Conservation (phyloP, 768 basidiomycete species). For the Dioszegia crocea region DNA sequence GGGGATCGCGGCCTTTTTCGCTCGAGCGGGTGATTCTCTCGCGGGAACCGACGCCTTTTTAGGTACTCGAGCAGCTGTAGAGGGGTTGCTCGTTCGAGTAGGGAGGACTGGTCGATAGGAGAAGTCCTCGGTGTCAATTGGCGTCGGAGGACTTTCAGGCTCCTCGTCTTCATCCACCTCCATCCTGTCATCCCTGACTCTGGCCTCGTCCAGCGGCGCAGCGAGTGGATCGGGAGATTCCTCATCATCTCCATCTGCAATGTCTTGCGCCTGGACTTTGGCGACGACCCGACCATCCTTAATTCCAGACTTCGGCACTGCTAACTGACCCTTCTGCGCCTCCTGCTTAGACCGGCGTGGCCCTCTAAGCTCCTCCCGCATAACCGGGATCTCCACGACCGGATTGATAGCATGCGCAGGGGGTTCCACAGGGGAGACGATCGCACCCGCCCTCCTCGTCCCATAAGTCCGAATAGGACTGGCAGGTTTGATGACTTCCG, state of each 20-base stretch:
- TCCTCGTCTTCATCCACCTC: conserved; percentile 1
- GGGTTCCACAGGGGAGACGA: background rate
- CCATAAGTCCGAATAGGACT: background rate
- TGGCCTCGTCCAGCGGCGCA: background rate
- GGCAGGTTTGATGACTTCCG: background rate
- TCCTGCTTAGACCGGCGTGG: background rate
- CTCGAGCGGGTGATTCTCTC: background rate
- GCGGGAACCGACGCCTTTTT: background rate
- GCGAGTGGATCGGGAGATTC: conserved; percentile 2
- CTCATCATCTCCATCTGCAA: background rate
- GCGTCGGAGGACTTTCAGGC: conserved; percentile 3
- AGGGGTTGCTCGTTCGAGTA: background rate
- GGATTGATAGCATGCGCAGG: background rate
- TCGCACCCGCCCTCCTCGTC: background rate
- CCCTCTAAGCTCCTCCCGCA: too few relatives aligned
- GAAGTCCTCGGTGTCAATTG: background rate
- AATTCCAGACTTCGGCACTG: too few relatives aligned
- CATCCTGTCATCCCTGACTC: background rate
- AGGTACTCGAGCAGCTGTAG: background rate
- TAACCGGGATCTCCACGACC: background rate
- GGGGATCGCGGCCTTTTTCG: background rate
- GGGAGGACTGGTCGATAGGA: background rate
- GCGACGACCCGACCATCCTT: too few relatives aligned
- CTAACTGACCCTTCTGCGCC: background rate
- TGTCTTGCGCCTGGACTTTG: too few relatives aligned